Evolutionary conservation across 1,284 basidiomycete species (phyloP), one percentile per base, ranked within the genome.

Genomic region (Trichosporon sp.): DNA sequence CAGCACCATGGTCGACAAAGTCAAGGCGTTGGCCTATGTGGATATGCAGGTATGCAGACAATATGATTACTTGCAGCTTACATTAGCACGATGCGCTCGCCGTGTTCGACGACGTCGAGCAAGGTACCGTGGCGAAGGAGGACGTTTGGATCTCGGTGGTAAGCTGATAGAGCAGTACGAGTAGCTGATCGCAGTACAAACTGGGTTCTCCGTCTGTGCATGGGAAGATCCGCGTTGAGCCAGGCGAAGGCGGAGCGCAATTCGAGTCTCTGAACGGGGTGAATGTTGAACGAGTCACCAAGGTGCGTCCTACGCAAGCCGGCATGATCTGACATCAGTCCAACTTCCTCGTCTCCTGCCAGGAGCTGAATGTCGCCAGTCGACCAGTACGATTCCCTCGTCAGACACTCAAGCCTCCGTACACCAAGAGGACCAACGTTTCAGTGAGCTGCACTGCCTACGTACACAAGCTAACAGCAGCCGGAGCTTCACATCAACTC

Each of bases 51-150:
- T 79, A 59, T 57, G 74, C 36, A 4, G n/a, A 16, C 2, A 13
- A n/a, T 4, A n/a, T 16, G 33, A 14, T 31, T n/a, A 3, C 1
- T n/a, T 5, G 19, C 7, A 57, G 37, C 62, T 69, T 37, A 68
- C 63, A 16, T 3, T 61, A 81, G 79, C 79, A 77, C 60, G 78
- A 81, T 65, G 73, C 79, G 1, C 63, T 76, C 19, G 64, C 74
- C 11, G 79, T 79, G 4, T 78, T 79, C 57, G 79, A 80, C 52
- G 78, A 81, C 68, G 73, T 81, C n/a, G 74, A 73, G 49, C 79
- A 81, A 61, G 73, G 71, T 0, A 69, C 74, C 2, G 74, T 79
- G 0, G 11, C 60, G 5, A 62, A 67, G 14, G 79, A 81, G 64
- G 73, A 79, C 67, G 71, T 81, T 19, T 81, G 78, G 78, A 63